phyloP scores from a whole-genome alignment of 129 eudicot genomes.

The Flaveria trinervia region DNA sequence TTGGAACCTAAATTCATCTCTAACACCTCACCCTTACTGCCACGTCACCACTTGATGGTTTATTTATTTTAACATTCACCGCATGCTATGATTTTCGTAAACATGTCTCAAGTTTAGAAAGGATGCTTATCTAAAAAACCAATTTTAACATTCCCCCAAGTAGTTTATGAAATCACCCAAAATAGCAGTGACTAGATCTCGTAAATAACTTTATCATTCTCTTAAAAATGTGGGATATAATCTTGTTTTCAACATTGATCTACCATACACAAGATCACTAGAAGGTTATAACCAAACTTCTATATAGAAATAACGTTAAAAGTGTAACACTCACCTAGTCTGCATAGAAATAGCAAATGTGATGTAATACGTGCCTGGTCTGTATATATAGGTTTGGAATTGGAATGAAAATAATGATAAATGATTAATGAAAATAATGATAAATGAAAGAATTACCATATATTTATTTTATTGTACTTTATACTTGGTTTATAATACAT shows the following conservation, averaged over 20 bases:
- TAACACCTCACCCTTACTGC: too few species aligned
- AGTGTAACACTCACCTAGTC: conserved; percentile 63
- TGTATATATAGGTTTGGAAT: too few species aligned
- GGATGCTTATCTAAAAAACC: neutral
- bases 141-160: neutral
- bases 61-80: neutral
- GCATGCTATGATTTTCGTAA: neutral
- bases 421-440: neutral
- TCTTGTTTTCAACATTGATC: neutral
- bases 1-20: too few species aligned
- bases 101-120: neutral
- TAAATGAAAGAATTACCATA: neutral
- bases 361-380: too few species aligned
- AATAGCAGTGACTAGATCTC: neutral
- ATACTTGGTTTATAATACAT: conserved; percentile 2
- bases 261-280: conserved; percentile 3
- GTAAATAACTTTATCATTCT: neutral
- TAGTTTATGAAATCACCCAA: neutral
- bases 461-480: neutral
- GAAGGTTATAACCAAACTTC: conserved; percentile 2
- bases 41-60: too few species aligned
- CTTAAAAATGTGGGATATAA: neutral
- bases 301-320: conserved; percentile 1
- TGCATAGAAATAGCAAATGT: neutral
- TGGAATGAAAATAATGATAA: neutral